A percentile compares a stretch with the other conserved stretches of the same genome.
phyloP scores from a whole-genome alignment of 257 asterid species.

The Anisodus acutangulus region DNA sequence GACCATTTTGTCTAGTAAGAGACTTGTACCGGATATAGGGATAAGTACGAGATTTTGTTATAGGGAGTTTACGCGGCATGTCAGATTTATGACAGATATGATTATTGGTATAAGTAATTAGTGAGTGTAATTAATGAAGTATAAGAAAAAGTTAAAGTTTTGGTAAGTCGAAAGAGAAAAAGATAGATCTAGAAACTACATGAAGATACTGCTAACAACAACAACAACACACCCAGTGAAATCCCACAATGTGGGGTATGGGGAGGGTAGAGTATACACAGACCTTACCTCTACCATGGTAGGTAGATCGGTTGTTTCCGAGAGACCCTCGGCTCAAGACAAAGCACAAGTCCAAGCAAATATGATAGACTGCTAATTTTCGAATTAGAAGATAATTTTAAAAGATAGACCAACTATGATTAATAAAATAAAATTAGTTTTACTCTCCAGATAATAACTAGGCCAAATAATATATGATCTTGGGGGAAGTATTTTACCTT shows the following conservation, averaged over 20 bases:
- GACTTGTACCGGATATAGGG: background rate
- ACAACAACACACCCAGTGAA: too few species aligned
- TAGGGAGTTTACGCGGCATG: background rate
- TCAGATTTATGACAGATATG: background rate
- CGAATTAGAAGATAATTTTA: background rate
- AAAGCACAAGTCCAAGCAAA: too few species aligned
- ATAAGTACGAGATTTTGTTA: background rate
- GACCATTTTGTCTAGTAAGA: background rate
- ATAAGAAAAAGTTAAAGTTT: background rate
- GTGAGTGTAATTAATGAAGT: background rate
- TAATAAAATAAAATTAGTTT: background rate
- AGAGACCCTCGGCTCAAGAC: too few species aligned
- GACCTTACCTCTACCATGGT: too few species aligned
- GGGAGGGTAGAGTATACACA: too few species aligned
- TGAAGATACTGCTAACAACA: background rate
- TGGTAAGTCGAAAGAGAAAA: slow-evolving; percentile 8
- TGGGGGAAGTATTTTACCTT: slow-evolving; percentile 51
- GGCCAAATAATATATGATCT: background rate
- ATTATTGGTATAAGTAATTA: background rate
- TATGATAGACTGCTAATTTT: background rate
- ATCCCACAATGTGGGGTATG: too few species aligned
- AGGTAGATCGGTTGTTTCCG: too few species aligned
- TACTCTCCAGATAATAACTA: background rate
- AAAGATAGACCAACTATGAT: background rate
- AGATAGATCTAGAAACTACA: background rate